Evolutionary conservation across 2,329 filamentous ascomycete genomes (phyloP).

Genomic region (Cordyceps tenuipes): DNA sequence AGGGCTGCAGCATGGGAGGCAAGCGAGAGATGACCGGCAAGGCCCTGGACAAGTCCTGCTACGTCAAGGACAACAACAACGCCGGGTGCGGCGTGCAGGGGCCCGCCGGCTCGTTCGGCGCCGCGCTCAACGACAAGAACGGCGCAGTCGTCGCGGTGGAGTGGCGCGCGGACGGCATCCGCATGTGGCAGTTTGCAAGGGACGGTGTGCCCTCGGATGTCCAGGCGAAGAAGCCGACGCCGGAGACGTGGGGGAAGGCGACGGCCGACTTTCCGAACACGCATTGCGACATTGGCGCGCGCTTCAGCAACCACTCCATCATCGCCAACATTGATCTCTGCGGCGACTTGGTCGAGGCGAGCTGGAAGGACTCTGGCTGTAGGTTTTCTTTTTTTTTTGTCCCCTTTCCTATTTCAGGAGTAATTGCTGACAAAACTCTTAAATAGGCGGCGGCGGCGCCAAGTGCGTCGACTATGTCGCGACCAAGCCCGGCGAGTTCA

Average conservation of each 20-base stretch:
- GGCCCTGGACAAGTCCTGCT: slow-evolving; percentile 36
- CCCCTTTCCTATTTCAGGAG: background rate
- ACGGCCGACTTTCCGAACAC: slow-evolving; percentile 58
- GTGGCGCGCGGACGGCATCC: slow-evolving; percentile 51
- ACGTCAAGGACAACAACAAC: slow-evolving; percentile 42
- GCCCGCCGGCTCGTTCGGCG: slow-evolving; percentile 37
- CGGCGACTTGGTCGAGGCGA: slow-evolving; percentile 43
- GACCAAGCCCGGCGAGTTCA: slow-evolving; percentile 46
- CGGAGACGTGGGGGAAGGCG: slow-evolving; percentile 53
- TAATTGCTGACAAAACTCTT: slow-evolving; percentile 16
- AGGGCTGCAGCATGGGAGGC: slow-evolving; percentile 43
- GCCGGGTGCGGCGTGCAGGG: slow-evolving; percentile 49
- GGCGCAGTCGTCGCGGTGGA: slow-evolving; percentile 56
- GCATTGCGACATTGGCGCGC: slow-evolving; percentile 47
- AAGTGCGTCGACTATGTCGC: slow-evolving; percentile 52
- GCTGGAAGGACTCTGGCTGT: slow-evolving; percentile 39
- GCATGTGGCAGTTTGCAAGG: slow-evolving; percentile 53
- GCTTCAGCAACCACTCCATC: slow-evolving; percentile 59
- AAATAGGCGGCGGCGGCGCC: slow-evolving; percentile 40
- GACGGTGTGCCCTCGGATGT: slow-evolving; percentile 44
- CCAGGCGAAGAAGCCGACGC: slow-evolving; percentile 43
- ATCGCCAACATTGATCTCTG: slow-evolving; percentile 59
- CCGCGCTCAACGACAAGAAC: slow-evolving; percentile 41
- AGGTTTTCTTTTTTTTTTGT: slow-evolving; percentile 14
- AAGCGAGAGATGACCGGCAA: slow-evolving; percentile 45